phyloP scores from a whole-genome alignment of 331 rosid species.

The Acacia pycnantha region DNA sequence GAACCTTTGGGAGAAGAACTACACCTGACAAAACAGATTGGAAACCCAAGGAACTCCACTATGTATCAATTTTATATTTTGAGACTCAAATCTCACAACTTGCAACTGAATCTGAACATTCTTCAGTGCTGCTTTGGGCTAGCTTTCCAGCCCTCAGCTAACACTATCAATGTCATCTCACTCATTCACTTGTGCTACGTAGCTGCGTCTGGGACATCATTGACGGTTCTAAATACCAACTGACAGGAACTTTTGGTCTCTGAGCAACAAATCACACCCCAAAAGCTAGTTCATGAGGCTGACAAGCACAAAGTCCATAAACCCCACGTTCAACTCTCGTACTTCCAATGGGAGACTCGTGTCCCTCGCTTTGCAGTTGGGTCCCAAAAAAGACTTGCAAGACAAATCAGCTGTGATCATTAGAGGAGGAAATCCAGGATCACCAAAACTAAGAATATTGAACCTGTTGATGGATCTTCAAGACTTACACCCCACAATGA shows the following conservation, averaged over 20 bases:
- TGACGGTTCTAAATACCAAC: background rate
- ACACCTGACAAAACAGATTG: background rate
- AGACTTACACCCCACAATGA: constrained; percentile 20
- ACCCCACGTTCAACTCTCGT: background rate
- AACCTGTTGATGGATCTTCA: background rate
- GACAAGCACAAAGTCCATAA: background rate
- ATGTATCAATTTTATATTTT: background rate
- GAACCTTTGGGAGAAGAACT: background rate
- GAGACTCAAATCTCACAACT: background rate
- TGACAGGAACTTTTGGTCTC: background rate
- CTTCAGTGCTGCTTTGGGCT: background rate
- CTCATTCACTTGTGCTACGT: background rate
- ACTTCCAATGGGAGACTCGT: background rate
- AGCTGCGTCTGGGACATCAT: background rate
- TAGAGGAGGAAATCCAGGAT: background rate
- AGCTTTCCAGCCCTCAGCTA: background rate
- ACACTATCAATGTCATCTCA: background rate
- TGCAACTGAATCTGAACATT: background rate
- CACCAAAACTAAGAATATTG: background rate
- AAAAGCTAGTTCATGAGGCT: background rate
- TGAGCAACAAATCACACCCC: background rate
- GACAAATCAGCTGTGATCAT: background rate
- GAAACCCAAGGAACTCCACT: background rate
- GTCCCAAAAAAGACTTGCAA: background rate
- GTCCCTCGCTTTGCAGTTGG: background rate